Evolutionary conservation across 768 basidiomycete species (phyloP), one percentile per base, ranked within the genome.

Genomic region (Kondoa malvinella): DNA sequence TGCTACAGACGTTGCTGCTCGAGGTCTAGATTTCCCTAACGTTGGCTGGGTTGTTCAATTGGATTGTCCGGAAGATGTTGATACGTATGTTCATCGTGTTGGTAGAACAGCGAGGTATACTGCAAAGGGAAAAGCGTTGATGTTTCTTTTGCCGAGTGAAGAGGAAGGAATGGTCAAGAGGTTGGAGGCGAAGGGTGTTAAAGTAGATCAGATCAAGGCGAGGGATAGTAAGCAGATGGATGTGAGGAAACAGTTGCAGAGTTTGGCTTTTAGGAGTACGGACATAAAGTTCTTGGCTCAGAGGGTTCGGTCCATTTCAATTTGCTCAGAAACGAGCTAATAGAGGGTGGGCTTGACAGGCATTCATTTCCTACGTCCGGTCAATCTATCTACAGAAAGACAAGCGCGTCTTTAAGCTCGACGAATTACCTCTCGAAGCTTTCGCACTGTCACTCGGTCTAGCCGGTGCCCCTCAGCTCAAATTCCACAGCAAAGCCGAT

Each of bases 221-320:
- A 85, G 86, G 72, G 80, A 83, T 62, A 92, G 87, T 78, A 95
- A 92, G 79, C 87, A 87, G 58, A 84, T 86, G 8, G 71, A 73
- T 73, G 85, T 82, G 71, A 85, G 86, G 74, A 88, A 88, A 71
- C 87, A 92, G 76, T 80, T 97, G 58, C 95, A 99, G 77, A 89
- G 85, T 66, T 83, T 95, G 40, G 87, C 88, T 0, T 99, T 97
- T 79, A 85, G 91, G 78, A 91, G 92, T 68, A 89, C 92, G 0
- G 92, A 99, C 77, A 86, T 96, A 78, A 99, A 97, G 76, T 95
- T 96, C 76, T 83, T 99, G 12, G 95, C 87, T 12, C 94, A 97
- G 76, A 80, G 89, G 66, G 92, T 92, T 73, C 68, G 85, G 81
- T 40, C 12, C 1, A 8, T 32, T 50, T 26, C 26, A 27, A 17